phyloP scores from a whole-genome alignment of 148 eudicot genomes.

The Hydrangea macrophylla region DNA sequence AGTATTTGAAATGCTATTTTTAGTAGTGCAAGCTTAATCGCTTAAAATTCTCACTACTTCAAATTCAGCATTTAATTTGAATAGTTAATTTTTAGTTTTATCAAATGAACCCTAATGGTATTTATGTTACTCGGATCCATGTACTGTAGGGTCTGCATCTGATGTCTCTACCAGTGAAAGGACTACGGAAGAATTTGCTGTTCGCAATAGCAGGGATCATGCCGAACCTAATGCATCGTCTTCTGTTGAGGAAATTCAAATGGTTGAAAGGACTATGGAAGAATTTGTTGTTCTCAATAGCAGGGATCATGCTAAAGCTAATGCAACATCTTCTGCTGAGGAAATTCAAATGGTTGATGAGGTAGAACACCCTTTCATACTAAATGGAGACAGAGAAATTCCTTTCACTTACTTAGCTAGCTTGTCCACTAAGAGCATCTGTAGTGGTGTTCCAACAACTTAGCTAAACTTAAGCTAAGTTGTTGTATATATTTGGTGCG shows the following conservation, averaged over 20 bases:
- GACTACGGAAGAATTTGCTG: slow-evolving; percentile 23
- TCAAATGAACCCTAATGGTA: too few species aligned
- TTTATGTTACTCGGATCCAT: slow-evolving; percentile 2
- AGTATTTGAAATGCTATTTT: too few species aligned
- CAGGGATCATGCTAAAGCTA: slow-evolving; percentile 31
- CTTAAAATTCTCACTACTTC: too few species aligned
- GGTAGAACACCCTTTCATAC: slow-evolving; percentile 36
- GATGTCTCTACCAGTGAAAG: slow-evolving; percentile 14
- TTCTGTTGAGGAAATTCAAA: too few species aligned
- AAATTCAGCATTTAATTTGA: too few species aligned
- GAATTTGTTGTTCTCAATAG: slow-evolving; percentile 17
- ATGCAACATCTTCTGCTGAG: slow-evolving; percentile 28
- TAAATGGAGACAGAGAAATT: slow-evolving; percentile 43
- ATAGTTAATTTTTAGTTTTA: too few species aligned
- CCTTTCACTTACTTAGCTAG: slow-evolving; percentile 85
- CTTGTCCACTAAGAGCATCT: slow-evolving; percentile 59
- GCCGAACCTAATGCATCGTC: slow-evolving; percentile 30
- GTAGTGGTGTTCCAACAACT: too few species aligned
- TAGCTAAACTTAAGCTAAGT: too few species aligned
- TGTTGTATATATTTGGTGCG: too few species aligned
- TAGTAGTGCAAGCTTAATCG: too few species aligned
- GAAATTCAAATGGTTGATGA: slow-evolving; percentile 52
- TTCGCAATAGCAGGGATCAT: slow-evolving; percentile 21
- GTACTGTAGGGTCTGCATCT: slow-evolving; percentile 12
- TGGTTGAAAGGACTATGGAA: too few species aligned